Conservation (phyloP, 169 alveolate species). For the Babesia gibsoni region DNA sequence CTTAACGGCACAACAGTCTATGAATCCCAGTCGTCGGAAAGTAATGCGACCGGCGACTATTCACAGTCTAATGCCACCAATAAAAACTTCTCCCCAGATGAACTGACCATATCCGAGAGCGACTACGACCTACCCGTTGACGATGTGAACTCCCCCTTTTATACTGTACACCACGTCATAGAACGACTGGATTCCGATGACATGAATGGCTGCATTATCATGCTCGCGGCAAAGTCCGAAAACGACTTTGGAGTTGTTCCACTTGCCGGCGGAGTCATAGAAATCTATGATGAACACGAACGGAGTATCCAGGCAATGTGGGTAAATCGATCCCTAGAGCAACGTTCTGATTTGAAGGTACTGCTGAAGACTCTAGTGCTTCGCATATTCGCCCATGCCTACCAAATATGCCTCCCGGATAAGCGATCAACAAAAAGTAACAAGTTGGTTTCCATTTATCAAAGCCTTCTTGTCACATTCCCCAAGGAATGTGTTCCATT, state of each 20-base stretch:
- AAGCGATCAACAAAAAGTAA: constrained; percentile 10
- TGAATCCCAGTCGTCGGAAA: too few species aligned
- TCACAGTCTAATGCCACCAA: too few species aligned
- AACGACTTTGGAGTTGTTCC: constrained; percentile 24
- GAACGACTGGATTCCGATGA: constrained; percentile 58
- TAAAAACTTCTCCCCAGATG: neutral
- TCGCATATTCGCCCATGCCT: constrained; percentile 62
- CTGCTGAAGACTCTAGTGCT: constrained; percentile 37
- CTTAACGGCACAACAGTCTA: too few species aligned
- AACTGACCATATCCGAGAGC: neutral
- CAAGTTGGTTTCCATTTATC: constrained; percentile 54
- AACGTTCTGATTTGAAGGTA: neutral
- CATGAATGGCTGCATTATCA: constrained; percentile 56
- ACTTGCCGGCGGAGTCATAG: constrained; percentile 61
- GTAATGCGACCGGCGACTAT: too few species aligned
- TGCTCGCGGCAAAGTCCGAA: constrained; percentile 26
- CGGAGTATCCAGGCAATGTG: constrained; percentile 55
- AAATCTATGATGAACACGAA: constrained; percentile 55
- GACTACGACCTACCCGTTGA: constrained; percentile 12
- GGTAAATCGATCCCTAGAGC: constrained; percentile 22
- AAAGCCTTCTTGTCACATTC: constrained; percentile 32
- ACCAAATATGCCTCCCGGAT: constrained; percentile 44
- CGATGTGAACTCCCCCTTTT: constrained; percentile 12
- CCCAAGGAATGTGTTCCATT: constrained; percentile 34
- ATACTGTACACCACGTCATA: constrained; percentile 15